A percentile compares a stretch with the other conserved stretches of the same genome.
These are phyloP conservation scores for Lophium mytilinum DNA, from an alignment of 495 filamentous ascomycete genomes.

Conservation along the genomic window DNA sequence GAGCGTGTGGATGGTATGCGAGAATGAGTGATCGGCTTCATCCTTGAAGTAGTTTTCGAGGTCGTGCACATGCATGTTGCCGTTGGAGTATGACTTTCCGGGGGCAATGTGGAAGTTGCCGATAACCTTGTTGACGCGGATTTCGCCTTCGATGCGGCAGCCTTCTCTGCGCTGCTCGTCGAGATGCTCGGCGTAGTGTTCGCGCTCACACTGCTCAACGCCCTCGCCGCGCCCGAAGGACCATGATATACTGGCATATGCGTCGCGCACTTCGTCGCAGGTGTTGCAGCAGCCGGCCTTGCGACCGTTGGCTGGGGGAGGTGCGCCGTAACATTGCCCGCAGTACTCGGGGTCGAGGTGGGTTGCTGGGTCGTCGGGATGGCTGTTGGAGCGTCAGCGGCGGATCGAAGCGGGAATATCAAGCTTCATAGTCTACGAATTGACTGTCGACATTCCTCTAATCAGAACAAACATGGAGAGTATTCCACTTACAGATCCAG, in stretches of 20 bases:
- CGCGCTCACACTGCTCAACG: conserved; percentile 91
- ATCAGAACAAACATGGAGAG: neutral
- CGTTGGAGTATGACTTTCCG: conserved; percentile 84
- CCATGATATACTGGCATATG: conserved; percentile 83
- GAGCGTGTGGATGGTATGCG: conserved; percentile 81
- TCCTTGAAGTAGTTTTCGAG: conserved; percentile 83
- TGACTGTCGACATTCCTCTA: neutral
- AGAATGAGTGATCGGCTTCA: conserved; percentile 69
- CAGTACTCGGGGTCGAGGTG: conserved; percentile 92
- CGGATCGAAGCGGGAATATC: neutral
- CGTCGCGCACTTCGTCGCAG: conserved; percentile 91
- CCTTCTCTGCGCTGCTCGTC: conserved; percentile 83
- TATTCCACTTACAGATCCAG: conserved; percentile 57
- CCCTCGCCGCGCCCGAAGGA: conserved; percentile 85
- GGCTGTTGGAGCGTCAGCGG: conserved; percentile 36
- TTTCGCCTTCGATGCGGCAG: conserved; percentile 85
- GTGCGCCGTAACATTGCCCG: conserved; percentile 84
- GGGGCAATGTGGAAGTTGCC: conserved; percentile 99
- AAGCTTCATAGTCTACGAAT: neutral
- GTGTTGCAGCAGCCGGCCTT: conserved; percentile 91
- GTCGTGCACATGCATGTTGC: conserved; percentile 96
- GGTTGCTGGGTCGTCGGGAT: conserved; percentile 45
- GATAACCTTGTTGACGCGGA: conserved; percentile 95
- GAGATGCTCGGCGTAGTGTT: conserved; percentile 83
- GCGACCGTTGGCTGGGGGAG: conserved; percentile 54